Evolutionary conservation across 345 rosid species (phyloP), one percentile per base, ranked within the genome.

Genomic region (Ailanthus altissimus): DNA sequence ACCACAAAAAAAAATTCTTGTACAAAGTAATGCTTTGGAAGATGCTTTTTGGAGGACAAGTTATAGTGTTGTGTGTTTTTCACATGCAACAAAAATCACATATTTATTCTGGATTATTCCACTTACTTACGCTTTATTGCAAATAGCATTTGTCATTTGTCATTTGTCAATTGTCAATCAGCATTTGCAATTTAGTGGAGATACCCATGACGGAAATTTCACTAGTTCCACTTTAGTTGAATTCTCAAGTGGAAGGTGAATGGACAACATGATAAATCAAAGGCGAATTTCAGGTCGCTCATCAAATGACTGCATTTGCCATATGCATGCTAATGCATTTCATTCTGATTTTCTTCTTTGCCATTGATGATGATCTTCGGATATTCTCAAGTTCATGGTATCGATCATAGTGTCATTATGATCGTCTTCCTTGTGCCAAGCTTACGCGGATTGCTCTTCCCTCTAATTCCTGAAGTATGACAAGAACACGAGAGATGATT

Each of bases 391-490:
- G 74, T 66, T 79, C n/a, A n/a, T 25, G 7, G 47, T 47, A 72
- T 43, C 20, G n/a, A n/a, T 14, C 47, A 38, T n/a, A n/a, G n/a
- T n/a, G 49, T 65, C 73, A 3, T 78, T 79, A 82, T 25, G 83
- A 79, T 79, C 82, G 86, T 81, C 82, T 90, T 68, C 95, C 98
- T 80, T 91, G 80, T 62, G 99, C 98, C 72, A 86, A 62, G 85
- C 91, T 89, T n/a, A 93, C 93, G 16, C 98, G 85, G 73, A 93
- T 76, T 0, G 86, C 87, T 13, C 97, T 84, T 45, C 97, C 98
- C 49, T 93, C 97, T 0, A 95, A 81, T 75, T 91, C 98, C 92
- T 90, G 46, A 23, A 14, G 67, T 12, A 75, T 18, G 65, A 62
- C 67, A 36, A 68, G 28, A 72, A 77, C 26, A 32, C n/a, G 16